phyloP scores from a whole-genome alignment of 257 asterid genomes.

The Solanum phureja region DNA sequence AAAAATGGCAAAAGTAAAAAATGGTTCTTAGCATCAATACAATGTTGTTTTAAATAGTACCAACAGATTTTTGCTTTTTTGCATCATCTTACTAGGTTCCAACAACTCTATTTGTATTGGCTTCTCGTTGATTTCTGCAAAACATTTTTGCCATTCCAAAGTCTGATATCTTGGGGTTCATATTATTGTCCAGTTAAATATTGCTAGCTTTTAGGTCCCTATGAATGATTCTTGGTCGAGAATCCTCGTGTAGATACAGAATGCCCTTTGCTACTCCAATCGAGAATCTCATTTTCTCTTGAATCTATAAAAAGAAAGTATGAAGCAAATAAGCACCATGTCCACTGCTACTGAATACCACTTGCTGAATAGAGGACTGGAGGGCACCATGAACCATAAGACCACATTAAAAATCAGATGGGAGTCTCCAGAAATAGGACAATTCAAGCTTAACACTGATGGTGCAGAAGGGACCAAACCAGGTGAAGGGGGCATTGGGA shows the following conservation, averaged over 20 bases:
- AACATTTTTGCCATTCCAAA: not conserved
- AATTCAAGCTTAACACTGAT: no score
- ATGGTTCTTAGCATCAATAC: not conserved
- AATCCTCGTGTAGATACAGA: not conserved
- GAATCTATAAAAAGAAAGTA: not conserved
- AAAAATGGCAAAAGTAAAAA: not conserved
- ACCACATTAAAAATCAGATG: no score
- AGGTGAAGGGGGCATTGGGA: no score
- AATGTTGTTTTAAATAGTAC: not conserved
- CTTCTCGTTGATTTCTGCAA: not conserved
- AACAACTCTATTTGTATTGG: slow-evolving; percentile 4
- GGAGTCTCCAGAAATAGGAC: no score
- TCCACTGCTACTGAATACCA: no score
- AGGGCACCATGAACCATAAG: no score
- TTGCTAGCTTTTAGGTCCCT: not conserved
- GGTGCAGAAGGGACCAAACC: no score
- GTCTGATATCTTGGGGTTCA: not conserved
- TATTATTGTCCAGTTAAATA: not conserved
- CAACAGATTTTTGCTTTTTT: no score
- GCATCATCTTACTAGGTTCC: not conserved
- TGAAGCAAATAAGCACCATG: not conserved
- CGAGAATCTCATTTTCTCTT: not conserved
- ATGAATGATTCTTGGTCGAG: not conserved
- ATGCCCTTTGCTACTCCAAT: not conserved
- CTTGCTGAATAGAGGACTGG: no score